Evolutionary conservation across 176 grass and related monocot species (phyloP).

Genomic region (Olyra latifolia): DNA sequence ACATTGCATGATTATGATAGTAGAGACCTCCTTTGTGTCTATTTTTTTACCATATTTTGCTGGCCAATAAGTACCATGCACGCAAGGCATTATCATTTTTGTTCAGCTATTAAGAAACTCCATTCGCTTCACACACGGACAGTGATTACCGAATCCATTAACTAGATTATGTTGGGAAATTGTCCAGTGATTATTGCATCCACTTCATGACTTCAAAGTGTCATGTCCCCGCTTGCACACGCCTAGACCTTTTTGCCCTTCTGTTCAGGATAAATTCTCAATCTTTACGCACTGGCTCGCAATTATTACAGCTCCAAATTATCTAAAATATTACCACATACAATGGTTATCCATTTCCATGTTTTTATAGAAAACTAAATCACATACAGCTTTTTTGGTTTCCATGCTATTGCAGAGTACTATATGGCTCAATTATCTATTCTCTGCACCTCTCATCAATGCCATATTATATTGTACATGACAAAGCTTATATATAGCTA

Average conservation of each 20-base stretch:
- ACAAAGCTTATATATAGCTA: too few species aligned
- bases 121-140: constrained; percentile 14
- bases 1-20: constrained; percentile 12
- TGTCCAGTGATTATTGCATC: not conserved
- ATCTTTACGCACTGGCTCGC: not conserved
- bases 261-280: not conserved
- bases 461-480: too few species aligned
- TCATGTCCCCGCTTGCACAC: not conserved
- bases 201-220: not conserved
- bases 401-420: too few species aligned
- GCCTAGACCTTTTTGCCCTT: not conserved
- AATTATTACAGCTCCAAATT: not conserved
- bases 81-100: constrained; percentile 7
- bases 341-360: too few species aligned
- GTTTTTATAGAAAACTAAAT: too few species aligned
- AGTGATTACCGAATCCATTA: not conserved
- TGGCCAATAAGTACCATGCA: not conserved
- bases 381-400: too few species aligned
- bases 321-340: not conserved
- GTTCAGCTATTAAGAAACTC: not conserved
- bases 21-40: not conserved
- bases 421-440: too few species aligned
- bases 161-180: not conserved
- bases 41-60: constrained; percentile 24
- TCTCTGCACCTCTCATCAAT: too few species aligned